phyloP scores from a whole-genome alignment of 208 protist genomes.

The Leishmania gerbilli region DNA sequence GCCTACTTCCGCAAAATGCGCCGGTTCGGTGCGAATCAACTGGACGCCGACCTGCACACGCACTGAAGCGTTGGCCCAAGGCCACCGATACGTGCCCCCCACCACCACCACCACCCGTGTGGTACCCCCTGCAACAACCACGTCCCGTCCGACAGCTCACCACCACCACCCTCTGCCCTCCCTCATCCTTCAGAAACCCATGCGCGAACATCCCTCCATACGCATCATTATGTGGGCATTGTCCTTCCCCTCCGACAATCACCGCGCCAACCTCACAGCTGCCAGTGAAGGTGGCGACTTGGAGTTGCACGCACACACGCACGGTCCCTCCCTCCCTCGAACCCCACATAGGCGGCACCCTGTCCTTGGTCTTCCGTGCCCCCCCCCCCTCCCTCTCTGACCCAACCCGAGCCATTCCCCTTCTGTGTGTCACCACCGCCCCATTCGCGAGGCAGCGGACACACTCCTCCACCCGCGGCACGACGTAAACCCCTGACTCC shows the following conservation, averaged over 20 bases:
- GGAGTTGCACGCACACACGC: neutral
- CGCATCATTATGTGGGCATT: neutral
- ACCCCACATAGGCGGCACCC: neutral
- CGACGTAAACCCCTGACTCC: neutral
- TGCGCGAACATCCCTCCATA: neutral
- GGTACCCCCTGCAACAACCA: neutral
- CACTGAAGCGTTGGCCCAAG: constrained; percentile 40
- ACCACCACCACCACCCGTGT: neutral
- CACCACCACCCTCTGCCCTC: neutral
- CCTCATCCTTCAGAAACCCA: neutral
- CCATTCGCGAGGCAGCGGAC: neutral
- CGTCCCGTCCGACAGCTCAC: neutral
- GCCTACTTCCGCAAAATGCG: constrained; percentile 84
- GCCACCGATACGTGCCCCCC: neutral
- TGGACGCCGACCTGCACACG: constrained; percentile 74
- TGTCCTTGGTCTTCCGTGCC: too few species aligned
- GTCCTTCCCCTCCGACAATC: neutral
- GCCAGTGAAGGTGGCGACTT: too few species aligned
- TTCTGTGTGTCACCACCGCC: neutral
- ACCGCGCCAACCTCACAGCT: neutral
- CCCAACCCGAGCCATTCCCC: too few species aligned
- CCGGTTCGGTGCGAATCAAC: constrained; percentile 73
- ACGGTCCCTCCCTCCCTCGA: neutral
- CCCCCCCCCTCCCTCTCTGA: neutral
- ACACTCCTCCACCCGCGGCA: neutral